phyloP scores from a whole-genome alignment of 129 eudicot species.

The Flaveria ramosissima region DNA sequence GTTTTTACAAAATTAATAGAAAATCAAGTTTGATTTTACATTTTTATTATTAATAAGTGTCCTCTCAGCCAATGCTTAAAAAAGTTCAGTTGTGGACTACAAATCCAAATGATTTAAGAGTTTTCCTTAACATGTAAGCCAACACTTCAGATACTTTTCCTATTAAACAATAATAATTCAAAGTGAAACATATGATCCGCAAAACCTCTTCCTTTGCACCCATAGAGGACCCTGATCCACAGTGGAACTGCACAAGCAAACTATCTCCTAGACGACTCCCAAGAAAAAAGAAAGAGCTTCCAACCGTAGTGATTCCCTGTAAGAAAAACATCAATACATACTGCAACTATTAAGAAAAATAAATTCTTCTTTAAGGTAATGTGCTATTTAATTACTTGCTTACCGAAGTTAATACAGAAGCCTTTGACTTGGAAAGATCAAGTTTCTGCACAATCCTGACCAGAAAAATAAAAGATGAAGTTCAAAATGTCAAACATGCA shows the following conservation, averaged over 20 bases:
- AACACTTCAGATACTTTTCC: constrained; percentile 11
- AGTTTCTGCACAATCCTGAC: constrained; percentile 92
- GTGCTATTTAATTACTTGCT: constrained; percentile 31
- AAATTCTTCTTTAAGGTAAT: neutral
- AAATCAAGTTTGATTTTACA: neutral
- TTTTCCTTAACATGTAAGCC: constrained; percentile 1
- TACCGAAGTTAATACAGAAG: constrained; percentile 95
- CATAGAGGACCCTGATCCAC: constrained; percentile 61
- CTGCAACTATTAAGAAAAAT: neutral
- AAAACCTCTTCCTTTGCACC: constrained; percentile 82
- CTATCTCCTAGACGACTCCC: constrained; percentile 99
- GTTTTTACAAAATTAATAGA: neutral
- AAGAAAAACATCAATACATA: constrained; percentile 29
- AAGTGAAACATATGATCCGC: constrained; percentile 10
- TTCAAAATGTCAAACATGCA: neutral
- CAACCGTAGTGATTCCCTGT: constrained; percentile 81
- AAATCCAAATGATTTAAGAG: neutral
- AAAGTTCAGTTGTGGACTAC: constrained; percentile 10
- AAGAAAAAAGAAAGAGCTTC: constrained; percentile 85
- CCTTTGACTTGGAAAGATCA: constrained; percentile 92
- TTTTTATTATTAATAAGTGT: neutral
- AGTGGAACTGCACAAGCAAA: constrained; percentile 83
- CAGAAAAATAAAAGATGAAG: neutral
- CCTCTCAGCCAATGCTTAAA: constrained; percentile 5
- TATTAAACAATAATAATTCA: neutral